These are phyloP conservation scores for Waltergamsia citrina DNA, from an alignment of 2,329 filamentous ascomycete species.

Conservation along the genomic window DNA sequence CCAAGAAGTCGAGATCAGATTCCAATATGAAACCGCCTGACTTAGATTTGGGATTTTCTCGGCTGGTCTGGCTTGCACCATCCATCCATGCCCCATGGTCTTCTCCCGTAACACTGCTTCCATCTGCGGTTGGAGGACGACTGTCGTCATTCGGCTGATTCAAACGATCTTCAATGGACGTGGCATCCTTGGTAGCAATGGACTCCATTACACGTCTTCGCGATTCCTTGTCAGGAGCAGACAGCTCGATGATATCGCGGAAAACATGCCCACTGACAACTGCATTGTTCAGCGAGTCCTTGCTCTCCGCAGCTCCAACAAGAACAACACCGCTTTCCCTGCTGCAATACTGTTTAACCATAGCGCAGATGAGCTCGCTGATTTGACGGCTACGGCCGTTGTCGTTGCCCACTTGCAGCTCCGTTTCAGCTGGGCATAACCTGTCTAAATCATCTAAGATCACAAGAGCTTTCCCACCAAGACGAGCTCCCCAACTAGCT, in stretches of 20 bases:
- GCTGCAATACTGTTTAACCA: slow-evolving; percentile 76
- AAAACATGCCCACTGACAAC: slow-evolving; percentile 88
- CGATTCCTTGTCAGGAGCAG: slow-evolving; percentile 87
- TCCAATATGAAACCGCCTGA: slow-evolving; percentile 64
- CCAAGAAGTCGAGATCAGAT: slow-evolving; percentile 75
- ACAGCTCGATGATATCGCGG: slow-evolving; percentile 79
- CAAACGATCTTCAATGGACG: slow-evolving; percentile 24
- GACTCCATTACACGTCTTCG: slow-evolving; percentile 76
- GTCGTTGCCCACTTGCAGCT: slow-evolving; percentile 86
- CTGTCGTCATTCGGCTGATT: slow-evolving; percentile 31
- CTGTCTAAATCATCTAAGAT: slow-evolving; percentile 90
- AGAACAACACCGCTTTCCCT: slow-evolving; percentile 74
- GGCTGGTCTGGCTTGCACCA: slow-evolving; percentile 45
- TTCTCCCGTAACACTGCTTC: slow-evolving; percentile 37
- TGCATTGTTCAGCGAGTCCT: slow-evolving; percentile 85
- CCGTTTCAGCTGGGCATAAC: slow-evolving; percentile 86
- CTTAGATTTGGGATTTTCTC: slow-evolving; percentile 18
- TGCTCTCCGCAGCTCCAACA: slow-evolving; percentile 83
- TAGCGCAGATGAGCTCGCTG: slow-evolving; percentile 77
- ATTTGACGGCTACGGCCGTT: slow-evolving; percentile 89
- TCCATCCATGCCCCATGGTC: slow-evolving; percentile 66
- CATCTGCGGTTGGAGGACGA: slow-evolving; percentile 47
- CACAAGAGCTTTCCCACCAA: slow-evolving; percentile 75
- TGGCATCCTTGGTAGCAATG: slow-evolving; percentile 51
- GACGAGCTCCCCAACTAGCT: slow-evolving; percentile 82